phyloP scores from a whole-genome alignment of 352 stramenopile genomes.

The Globisporangium carolinianum region DNA sequence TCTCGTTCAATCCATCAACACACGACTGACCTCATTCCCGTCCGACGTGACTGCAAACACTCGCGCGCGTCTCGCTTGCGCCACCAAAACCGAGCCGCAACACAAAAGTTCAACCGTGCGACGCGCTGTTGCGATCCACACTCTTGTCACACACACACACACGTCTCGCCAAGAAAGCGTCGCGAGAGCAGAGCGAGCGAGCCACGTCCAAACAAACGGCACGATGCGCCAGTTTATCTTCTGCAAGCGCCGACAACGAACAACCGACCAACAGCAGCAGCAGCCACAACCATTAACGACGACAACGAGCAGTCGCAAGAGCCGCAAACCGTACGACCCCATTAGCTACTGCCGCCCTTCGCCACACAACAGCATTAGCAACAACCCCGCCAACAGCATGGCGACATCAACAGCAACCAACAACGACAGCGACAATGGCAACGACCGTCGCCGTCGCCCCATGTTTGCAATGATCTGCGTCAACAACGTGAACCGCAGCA shows the following conservation, averaged over 20 bases:
- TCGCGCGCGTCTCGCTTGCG: too few relatives aligned
- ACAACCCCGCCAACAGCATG: too few relatives aligned
- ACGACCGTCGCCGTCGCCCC: neutral
- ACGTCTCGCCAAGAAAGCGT: neutral
- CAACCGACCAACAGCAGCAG: neutral
- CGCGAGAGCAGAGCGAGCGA: too few relatives aligned
- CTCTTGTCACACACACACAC: neutral
- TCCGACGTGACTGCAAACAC: too few relatives aligned
- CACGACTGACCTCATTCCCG: too few relatives aligned
- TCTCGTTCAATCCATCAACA: too few relatives aligned
- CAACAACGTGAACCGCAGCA: constrained; percentile 86
- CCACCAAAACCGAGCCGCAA: too few relatives aligned
- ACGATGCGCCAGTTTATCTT: constrained; percentile 14
- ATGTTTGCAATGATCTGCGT: constrained; percentile 80
- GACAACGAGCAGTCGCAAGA: neutral
- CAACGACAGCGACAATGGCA: neutral
- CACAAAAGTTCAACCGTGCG: too few relatives aligned
- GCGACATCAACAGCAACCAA: neutral
- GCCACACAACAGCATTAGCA: too few relatives aligned
- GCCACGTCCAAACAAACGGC: too few relatives aligned
- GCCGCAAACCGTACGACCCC: neutral
- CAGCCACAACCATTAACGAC: neutral
- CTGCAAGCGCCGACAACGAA: constrained; percentile 2
- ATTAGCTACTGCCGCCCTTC: neutral
- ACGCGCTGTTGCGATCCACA: too few relatives aligned